phyloP scores from a whole-genome alignment of 106 monocot genomes.

The Dioscorea zingiberensis region DNA sequence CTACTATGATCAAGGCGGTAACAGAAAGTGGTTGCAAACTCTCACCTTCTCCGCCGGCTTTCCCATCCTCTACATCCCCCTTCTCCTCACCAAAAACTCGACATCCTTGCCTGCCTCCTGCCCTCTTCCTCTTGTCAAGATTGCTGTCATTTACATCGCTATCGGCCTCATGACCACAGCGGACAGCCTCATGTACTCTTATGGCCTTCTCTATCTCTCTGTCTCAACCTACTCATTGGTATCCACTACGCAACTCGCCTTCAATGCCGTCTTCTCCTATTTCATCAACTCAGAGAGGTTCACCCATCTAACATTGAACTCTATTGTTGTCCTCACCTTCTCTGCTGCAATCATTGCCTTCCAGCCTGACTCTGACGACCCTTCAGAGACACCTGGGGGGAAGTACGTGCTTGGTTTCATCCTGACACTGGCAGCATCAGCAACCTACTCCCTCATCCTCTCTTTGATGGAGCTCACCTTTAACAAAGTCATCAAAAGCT shows the following conservation, averaged over 20 bases:
- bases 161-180: slow-evolving; percentile 32
- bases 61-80: slow-evolving; percentile 1
- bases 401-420: slow-evolving; percentile 8
- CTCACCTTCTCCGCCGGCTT: not conserved
- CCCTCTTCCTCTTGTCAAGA: not conserved
- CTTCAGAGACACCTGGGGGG: not conserved
- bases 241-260: slow-evolving; percentile 44
- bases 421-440: not conserved
- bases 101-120: no score
- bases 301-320: slow-evolving; percentile 39
- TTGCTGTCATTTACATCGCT: not conserved
- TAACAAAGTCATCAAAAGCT: not conserved
- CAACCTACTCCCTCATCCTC: not conserved
- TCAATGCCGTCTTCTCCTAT: slow-evolving; percentile 51
- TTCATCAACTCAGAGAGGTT: slow-evolving; percentile 43
- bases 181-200: slow-evolving; percentile 58
- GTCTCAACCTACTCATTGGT: slow-evolving; percentile 56
- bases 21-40: not conserved
- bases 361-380: not conserved
- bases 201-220: slow-evolving; percentile 52
- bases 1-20: slow-evolving; percentile 4
- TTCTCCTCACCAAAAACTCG: not conserved
- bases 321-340: slow-evolving; percentile 51
- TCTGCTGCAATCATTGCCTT: slow-evolving; percentile 44
- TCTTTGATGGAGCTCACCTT: slow-evolving; percentile 1